Evolutionary conservation across 331 rosid genomes (phyloP).

Genomic region (Rhamnella rubrinervis): DNA sequence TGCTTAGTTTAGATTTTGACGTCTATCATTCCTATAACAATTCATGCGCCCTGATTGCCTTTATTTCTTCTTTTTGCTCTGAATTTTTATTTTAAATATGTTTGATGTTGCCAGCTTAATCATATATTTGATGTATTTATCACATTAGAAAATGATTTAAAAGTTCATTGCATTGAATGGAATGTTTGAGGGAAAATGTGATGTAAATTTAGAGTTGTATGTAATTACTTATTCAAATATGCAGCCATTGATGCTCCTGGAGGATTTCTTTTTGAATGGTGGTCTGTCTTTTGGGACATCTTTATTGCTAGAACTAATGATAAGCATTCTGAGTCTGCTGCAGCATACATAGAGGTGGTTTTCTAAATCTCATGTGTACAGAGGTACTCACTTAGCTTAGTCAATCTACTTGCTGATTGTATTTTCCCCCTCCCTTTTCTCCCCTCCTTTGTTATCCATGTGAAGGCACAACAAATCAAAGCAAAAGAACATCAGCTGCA

Average conservation of each 20-base stretch:
- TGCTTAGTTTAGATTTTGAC: not conserved
- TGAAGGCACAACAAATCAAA: slow-evolving; percentile 78
- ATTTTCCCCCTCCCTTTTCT: not conserved
- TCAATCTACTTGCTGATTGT: slow-evolving; percentile 3
- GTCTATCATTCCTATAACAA: not conserved
- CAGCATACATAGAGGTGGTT: slow-evolving; percentile 79
- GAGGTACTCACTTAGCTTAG: slow-evolving; percentile 7
- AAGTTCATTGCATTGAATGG: too few relatives aligned
- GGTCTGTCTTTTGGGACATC: slow-evolving; percentile 99
- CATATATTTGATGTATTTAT: too few relatives aligned
- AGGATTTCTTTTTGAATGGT: slow-evolving; percentile 95
- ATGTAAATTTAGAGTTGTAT: slow-evolving; percentile 6
- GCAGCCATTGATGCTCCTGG: slow-evolving; percentile 99
- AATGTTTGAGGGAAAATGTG: not conserved
- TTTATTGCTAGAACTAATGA: slow-evolving; percentile 90
- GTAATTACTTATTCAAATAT: slow-evolving; percentile 22
- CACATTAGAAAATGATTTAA: too few relatives aligned
- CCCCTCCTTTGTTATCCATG: slow-evolving; percentile 10
- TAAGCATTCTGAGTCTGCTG: slow-evolving; percentile 92
- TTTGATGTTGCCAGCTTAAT: too few relatives aligned
- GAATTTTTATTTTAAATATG: too few relatives aligned
- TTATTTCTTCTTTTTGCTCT: too few relatives aligned
- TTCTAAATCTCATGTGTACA: slow-evolving; percentile 4
- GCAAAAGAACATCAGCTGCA: slow-evolving; percentile 79
- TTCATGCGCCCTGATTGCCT: not conserved